Base-by-base conservation (phyloP, 805 yeast species). In the Lachancea nothofagi region DNA sequence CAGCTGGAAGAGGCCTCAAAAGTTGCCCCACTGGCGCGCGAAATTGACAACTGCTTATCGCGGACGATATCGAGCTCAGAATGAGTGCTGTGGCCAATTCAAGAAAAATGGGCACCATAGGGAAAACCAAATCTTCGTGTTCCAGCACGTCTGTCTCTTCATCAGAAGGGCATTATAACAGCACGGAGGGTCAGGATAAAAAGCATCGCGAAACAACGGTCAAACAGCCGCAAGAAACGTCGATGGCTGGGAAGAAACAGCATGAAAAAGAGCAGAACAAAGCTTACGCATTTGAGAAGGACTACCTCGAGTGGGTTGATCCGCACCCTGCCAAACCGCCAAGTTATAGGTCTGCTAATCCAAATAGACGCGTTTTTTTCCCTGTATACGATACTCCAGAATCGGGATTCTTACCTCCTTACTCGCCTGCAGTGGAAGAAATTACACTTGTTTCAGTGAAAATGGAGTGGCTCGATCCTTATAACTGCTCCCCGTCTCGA, bases 401-500 rank as follows among this genome's bases (percentile, higher is more conserved):
- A 29, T 38, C 48, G 20, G 80, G 77, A 33, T 27, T 22, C 2
- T 72, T 83, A 5, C 97, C 97, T 1, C 40, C 44, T 0, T 85
- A 86, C 57, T 37, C 72, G 0, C 83, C 96, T 0, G 72, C 94
- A 0, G 76, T 83, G 1, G 71, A 76, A 48, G 73, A 77, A 38
- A 53, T 77, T 2, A 80, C 85, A 0, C 51, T 74, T 1, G 70
- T 81, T 1, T 57, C 73, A 5, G 67, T 88, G 50, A 89, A 88
- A 55, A 53, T 72, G 33, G 96, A 88, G 59, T 78, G 88, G 81
- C 45, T 76, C 1, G 72, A 85, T 3, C 96, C 96, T 0, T 83
- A 80, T 55, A 88, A 82, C 49, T 66, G 77, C 2, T 71, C 94
- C 0, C 69, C 77, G 2, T 58, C 68, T 7, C 68, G 95, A 45